phyloP scores from a whole-genome alignment of 768 basidiomycete genomes.

The Lactarius quietus region DNA sequence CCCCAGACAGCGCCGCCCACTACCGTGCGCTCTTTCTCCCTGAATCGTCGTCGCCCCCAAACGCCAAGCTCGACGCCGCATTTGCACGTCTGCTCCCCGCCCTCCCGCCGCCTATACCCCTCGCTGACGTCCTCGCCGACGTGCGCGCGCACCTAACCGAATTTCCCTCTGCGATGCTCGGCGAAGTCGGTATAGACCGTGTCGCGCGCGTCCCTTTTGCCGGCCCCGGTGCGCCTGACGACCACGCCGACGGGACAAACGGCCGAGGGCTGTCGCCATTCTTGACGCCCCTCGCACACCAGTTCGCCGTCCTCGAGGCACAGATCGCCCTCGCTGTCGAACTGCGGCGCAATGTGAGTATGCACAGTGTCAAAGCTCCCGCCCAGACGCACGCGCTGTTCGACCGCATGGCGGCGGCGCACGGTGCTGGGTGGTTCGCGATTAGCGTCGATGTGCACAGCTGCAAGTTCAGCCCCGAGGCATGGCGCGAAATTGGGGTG shows the following conservation, averaged over 20 bases:
- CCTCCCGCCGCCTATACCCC: slow-evolving; percentile 70
- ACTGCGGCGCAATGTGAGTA: slow-evolving; percentile 68
- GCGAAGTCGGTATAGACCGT: slow-evolving; percentile 91
- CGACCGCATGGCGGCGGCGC: slow-evolving; percentile 50
- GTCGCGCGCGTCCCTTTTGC: slow-evolving; percentile 67
- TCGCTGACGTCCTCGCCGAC: slow-evolving; percentile 54
- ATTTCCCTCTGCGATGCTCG: slow-evolving; percentile 76
- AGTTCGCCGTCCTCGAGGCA: slow-evolving; percentile 71
- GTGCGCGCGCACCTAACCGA: slow-evolving; percentile 56
- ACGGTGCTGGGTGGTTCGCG: slow-evolving; percentile 52
- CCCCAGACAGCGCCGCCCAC: slow-evolving; percentile 53
- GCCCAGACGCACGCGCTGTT: slow-evolving; percentile 67
- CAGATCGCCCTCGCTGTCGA: slow-evolving; percentile 87
- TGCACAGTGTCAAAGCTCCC: slow-evolving; percentile 84
- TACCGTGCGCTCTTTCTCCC: slow-evolving; percentile 68
- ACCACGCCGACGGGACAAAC: not conserved
- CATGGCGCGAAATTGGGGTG: slow-evolving; percentile 74
- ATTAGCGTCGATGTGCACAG: slow-evolving; percentile 90
- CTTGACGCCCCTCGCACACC: slow-evolving; percentile 75
- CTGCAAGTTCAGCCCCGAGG: slow-evolving; percentile 78
- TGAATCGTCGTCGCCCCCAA: slow-evolving; percentile 25
- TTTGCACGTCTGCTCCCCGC: slow-evolving; percentile 56
- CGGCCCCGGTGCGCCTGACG: slow-evolving; percentile 24
- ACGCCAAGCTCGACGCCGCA: slow-evolving; percentile 33
- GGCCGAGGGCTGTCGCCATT: slow-evolving; percentile 66